A percentile compares a stretch with the other conserved stretches of the same genome.
These are phyloP conservation scores for Mucor saturninus DNA, from an alignment of 371 early-diverging fungal genomes.

Conservation along the genomic window DNA sequence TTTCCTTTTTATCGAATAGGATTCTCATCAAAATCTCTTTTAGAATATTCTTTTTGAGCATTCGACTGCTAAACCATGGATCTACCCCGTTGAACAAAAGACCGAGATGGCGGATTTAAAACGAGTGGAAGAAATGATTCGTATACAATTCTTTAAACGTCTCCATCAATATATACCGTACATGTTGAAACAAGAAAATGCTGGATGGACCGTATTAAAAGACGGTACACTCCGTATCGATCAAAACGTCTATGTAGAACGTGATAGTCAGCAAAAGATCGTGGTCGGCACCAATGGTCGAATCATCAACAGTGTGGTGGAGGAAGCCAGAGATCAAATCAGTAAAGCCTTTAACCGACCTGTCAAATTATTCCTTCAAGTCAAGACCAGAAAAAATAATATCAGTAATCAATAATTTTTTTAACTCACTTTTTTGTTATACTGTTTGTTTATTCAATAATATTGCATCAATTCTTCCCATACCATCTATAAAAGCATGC, in stretches of 20 bases:
- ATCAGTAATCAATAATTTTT: neutral
- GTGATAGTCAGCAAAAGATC: slow-evolving; percentile 61
- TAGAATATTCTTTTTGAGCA: slow-evolving; percentile 42
- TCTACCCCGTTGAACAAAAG: slow-evolving; percentile 62
- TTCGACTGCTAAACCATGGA: slow-evolving; percentile 62
- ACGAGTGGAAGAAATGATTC: slow-evolving; percentile 75
- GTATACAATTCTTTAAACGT: slow-evolving; percentile 69
- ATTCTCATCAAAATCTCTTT: neutral
- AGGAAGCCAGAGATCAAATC: slow-evolving; percentile 50
- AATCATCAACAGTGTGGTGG: slow-evolving; percentile 52
- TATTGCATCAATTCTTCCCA: slow-evolving; percentile 46
- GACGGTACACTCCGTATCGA: slow-evolving; percentile 58
- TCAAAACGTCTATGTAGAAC: slow-evolving; percentile 56
- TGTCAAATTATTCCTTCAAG: slow-evolving; percentile 59
- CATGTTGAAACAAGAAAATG: slow-evolving; percentile 65
- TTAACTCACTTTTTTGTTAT: slow-evolving; percentile 2
- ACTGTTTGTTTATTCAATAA: slow-evolving; percentile 21
- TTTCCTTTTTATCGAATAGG: neutral
- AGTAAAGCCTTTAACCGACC: slow-evolving; percentile 49
- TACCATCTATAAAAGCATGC: slow-evolving; percentile 47
- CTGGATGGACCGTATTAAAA: slow-evolving; percentile 67
- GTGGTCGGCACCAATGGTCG: slow-evolving; percentile 57
- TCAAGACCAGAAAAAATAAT: slow-evolving; percentile 45
- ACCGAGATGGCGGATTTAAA: slow-evolving; percentile 69
- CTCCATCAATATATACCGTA: slow-evolving; percentile 73